A percentile compares a stretch with the other conserved stretches of the same genome.
Conservation (phyloP, 2,329 filamentous ascomycete species). For the Trichoderma sp. region DNA sequence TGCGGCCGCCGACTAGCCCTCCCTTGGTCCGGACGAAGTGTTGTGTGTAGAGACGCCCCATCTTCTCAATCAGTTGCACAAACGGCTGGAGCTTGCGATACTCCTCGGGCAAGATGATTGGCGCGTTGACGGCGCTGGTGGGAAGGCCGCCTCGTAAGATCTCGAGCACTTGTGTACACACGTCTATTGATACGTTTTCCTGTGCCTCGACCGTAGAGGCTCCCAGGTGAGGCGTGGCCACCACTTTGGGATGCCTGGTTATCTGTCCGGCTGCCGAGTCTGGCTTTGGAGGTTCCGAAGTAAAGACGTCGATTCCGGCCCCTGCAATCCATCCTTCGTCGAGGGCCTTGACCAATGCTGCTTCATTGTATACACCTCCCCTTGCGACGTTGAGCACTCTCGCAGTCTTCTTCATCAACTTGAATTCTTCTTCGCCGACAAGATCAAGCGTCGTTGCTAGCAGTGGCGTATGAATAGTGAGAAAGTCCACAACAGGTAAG, state of each 20-base stretch:
- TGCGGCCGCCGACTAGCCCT: slow-evolving; percentile 56
- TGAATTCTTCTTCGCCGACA: slow-evolving; percentile 64
- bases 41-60: slow-evolving; percentile 76
- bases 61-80: slow-evolving; percentile 72
- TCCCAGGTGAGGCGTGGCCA: slow-evolving; percentile 76
- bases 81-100: slow-evolving; percentile 76
- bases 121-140: slow-evolving; percentile 75
- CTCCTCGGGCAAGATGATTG: slow-evolving; percentile 76
- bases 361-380: slow-evolving; percentile 77
- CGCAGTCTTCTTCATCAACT: slow-evolving; percentile 69
- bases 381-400: slow-evolving; percentile 76
- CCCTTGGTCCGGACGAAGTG: slow-evolving; percentile 54
- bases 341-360: slow-evolving; percentile 66
- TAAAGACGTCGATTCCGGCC: slow-evolving; percentile 78
- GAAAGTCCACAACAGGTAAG: slow-evolving; percentile 66
- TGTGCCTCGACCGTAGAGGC: slow-evolving; percentile 80
- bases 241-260: slow-evolving; percentile 66
- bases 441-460: slow-evolving; percentile 74
- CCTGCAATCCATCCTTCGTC: slow-evolving; percentile 70
- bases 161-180: slow-evolving; percentile 74
- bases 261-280: slow-evolving; percentile 59
- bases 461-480: slow-evolving; percentile 79
- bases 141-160: slow-evolving; percentile 72
- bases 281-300: slow-evolving; percentile 62
- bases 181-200: slow-evolving; percentile 79